Evolutionary conservation across 192 early-diverging fungal genomes (phyloP).

Genomic region (Coemansia pectinata): DNA sequence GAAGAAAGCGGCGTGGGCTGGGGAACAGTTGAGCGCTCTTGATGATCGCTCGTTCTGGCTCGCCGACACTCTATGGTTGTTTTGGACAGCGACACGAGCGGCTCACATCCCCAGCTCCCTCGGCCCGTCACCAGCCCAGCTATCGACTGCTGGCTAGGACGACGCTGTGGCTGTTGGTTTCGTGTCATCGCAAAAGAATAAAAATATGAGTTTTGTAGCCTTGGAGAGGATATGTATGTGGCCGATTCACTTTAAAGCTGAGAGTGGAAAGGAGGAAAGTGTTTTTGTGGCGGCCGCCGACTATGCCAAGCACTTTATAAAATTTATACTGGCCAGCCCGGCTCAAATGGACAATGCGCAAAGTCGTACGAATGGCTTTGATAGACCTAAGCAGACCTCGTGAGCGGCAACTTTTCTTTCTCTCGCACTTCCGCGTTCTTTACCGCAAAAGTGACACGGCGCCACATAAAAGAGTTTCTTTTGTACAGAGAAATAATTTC

Average conservation of each 20-base stretch:
- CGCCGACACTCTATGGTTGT: constrained; percentile 39
- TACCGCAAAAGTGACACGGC: neutral
- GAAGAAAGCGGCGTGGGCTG: constrained; percentile 17
- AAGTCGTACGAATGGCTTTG: neutral
- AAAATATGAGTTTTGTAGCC: neutral
- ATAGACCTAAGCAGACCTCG: neutral
- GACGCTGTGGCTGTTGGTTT: neutral
- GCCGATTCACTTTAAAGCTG: neutral
- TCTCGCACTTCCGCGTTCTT: neutral
- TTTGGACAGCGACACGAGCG: constrained; percentile 39
- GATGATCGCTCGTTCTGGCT: constrained; percentile 2
- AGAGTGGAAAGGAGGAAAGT: neutral
- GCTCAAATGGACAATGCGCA: neutral
- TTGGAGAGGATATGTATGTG: neutral
- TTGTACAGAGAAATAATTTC: neutral
- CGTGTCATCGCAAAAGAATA: neutral
- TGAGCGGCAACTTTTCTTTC: neutral
- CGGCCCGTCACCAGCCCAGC: neutral
- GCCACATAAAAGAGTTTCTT: neutral
- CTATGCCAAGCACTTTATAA: neutral
- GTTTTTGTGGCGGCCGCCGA: neutral
- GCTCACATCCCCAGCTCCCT: constrained; percentile 21
- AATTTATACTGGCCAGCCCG: neutral
- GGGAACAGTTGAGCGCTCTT: neutral
- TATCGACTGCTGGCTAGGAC: neutral